Percentiles rank a stretch among this genome's conserved stretches.
phyloP scores from a whole-genome alignment of 2,329 filamentous ascomycete genomes.

The Verticillium dahliae region DNA sequence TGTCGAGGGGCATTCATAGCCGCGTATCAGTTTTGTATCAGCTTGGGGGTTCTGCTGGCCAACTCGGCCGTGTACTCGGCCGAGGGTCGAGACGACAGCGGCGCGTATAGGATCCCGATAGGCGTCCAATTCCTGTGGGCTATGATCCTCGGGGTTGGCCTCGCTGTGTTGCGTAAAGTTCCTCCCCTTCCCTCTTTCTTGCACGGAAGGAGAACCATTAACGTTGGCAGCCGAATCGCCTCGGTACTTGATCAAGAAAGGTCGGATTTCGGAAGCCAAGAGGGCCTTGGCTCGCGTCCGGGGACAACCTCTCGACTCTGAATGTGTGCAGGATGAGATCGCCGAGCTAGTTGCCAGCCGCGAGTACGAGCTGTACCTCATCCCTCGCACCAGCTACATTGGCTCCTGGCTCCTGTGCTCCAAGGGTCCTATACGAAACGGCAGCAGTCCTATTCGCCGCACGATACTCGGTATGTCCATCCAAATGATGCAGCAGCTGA shows the following conservation, averaged over 20 bases:
- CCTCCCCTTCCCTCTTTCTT: slow-evolving; percentile 46
- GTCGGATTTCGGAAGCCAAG: slow-evolving; percentile 53
- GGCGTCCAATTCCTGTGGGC: slow-evolving; percentile 56
- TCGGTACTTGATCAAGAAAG: slow-evolving; percentile 65
- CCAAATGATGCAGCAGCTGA: slow-evolving; percentile 53
- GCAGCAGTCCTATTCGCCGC: slow-evolving; percentile 50
- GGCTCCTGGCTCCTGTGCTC: slow-evolving; percentile 55
- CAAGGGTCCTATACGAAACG: slow-evolving; percentile 46
- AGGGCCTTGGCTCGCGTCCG: slow-evolving; percentile 52
- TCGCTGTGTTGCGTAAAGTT: background rate
- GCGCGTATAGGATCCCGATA: slow-evolving; percentile 67
- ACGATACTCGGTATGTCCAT: slow-evolving; percentile 49
- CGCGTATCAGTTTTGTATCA: slow-evolving; percentile 73
- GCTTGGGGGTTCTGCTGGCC: slow-evolving; percentile 64
- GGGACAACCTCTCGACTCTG: slow-evolving; percentile 57
- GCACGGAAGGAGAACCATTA: background rate
- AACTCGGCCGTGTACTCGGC: slow-evolving; percentile 62
- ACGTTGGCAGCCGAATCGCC: slow-evolving; percentile 56
- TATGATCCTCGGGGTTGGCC: slow-evolving; percentile 26
- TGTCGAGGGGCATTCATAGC: slow-evolving; percentile 67
- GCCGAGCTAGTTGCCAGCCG: slow-evolving; percentile 70
- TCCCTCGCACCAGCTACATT: slow-evolving; percentile 49
- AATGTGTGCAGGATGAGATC: slow-evolving; percentile 62
- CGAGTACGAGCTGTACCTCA: slow-evolving; percentile 58
- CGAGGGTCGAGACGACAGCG: slow-evolving; percentile 49